Evolutionary conservation across 257 asterid species (phyloP).

Genomic region (Linderniella brevidens): DNA sequence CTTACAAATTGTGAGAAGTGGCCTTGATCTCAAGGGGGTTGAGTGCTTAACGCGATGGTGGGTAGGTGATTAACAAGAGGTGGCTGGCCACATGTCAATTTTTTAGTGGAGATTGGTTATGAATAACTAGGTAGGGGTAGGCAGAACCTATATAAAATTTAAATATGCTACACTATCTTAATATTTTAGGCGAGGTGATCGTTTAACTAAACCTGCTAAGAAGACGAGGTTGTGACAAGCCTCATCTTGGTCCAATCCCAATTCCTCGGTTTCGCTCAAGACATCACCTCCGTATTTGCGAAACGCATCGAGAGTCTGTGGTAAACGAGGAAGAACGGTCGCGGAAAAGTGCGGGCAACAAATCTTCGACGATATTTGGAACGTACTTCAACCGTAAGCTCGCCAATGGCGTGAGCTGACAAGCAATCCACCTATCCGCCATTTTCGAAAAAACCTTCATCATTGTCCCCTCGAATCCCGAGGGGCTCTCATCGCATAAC

Average conservation of each 20-base stretch:
- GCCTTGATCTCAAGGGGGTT: no score
- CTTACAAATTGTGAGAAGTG: no score
- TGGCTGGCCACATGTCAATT: no score
- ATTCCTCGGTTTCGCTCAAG: conserved; percentile 42
- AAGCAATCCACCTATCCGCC: conserved; percentile 42
- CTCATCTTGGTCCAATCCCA: conserved; percentile 44
- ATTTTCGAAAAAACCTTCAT: conserved; percentile 46
- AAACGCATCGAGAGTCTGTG: conserved; percentile 39
- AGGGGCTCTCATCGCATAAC: conserved; percentile 39
- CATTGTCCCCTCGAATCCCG: conserved; percentile 22
- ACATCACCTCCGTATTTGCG: conserved; percentile 23
- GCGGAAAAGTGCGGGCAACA: conserved; percentile 30
- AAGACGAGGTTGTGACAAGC: conserved; percentile 60
- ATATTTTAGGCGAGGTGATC: no score
- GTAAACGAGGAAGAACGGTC: conserved; percentile 45
- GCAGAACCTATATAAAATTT: no score
- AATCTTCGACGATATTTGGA: conserved; percentile 41
- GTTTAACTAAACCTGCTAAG: conserved; percentile 65
- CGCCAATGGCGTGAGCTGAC: conserved; percentile 47
- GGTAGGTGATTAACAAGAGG: no score
- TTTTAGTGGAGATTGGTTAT: no score
- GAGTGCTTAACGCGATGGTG: no score
- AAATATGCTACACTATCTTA: no score
- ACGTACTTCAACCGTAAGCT: conserved; percentile 30
- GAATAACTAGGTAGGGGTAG: no score